Percentiles rank a stretch among this genome's conserved stretches.
phyloP scores from a whole-genome alignment of 2,329 filamentous ascomycete genomes.

The Elsinoe necatrix region DNA sequence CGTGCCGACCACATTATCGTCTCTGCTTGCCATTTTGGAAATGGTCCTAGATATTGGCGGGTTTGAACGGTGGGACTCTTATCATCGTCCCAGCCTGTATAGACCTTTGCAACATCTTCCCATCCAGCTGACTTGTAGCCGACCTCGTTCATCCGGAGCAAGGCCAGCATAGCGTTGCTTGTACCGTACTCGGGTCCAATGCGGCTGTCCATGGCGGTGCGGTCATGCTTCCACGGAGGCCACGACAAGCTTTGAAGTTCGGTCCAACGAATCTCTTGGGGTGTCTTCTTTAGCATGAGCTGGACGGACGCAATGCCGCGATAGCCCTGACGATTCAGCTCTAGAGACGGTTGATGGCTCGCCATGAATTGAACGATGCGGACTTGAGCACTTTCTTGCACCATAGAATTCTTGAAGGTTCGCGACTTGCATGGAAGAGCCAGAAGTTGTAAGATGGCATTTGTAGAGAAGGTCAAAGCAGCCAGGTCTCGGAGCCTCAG shows the following conservation, averaged over 20 bases:
- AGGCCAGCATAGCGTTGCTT: constrained; percentile 48
- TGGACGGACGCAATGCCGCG: constrained; percentile 49
- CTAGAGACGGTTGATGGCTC: constrained; percentile 43
- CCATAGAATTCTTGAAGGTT: constrained; percentile 41
- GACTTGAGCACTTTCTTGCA: constrained; percentile 52
- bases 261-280: constrained; percentile 49
- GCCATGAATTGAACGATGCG: constrained; percentile 51
- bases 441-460: constrained; percentile 41
- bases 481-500: constrained; percentile 17
- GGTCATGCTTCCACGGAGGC: constrained; percentile 59
- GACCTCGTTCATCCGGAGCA: constrained; percentile 50
- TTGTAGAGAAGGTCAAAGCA: constrained; percentile 32
- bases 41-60: constrained; percentile 36
- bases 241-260: constrained; percentile 51
- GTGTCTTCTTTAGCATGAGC: constrained; percentile 49
- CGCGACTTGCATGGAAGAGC: constrained; percentile 39
- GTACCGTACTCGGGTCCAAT: constrained; percentile 48
- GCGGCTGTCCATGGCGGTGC: constrained; percentile 51
- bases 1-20: constrained; percentile 47
- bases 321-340: constrained; percentile 51
- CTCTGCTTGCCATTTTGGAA: neutral
- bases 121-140: constrained; percentile 46
- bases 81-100: constrained; percentile 56
- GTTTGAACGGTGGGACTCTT: constrained; percentile 55
- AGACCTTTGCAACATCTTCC: constrained; percentile 47